Evolutionary conservation across 768 basidiomycete species (phyloP), one percentile per base, ranked within the genome.

Genomic region (Lactarius sp.): DNA sequence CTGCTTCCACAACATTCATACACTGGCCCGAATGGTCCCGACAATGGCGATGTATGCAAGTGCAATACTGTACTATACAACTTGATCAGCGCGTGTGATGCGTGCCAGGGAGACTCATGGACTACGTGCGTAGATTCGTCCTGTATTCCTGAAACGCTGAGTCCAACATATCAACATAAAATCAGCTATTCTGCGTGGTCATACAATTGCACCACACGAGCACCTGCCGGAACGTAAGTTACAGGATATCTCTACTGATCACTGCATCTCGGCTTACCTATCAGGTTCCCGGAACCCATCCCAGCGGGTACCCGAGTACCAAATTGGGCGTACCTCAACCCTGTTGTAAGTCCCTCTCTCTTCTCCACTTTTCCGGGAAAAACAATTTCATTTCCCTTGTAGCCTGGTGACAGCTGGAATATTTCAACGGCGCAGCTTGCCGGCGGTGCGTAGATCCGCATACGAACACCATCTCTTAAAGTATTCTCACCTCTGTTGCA

Each of bases 301-400:
- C 83, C 83, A 14, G 13, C 68, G 12, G 73, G 65, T n/a, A 78
- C 77, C 3, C 69, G 66, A 10, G 77, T 85, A 6, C 83, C 83
- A 6, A 71, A 76, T 47, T 85, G 79, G 70, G 83, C 83, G 0
- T 85, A 80, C 66, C 70, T 76, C 18, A 71, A 81, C 69, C 74
- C 81, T 46, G 68, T 72, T 49, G 80, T 79, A 69, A 59, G 70
- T 64, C 49, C 31, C 42, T 16, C 20, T 34, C n/a, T 18, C 18
- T 22, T 6, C 16, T 36, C 36, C 52, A 47, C 27, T 50, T 22
- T 14, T 33, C 27, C 9, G 7, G 7, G 7, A 9, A 22, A 42
- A 22, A 10, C 1, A 16, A 44, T 27, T 12, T 20, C n/a, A 42
- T 46, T 18, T 12, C 20, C 20, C 20, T n/a, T 44, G 16, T 18